phyloP scores from a whole-genome alignment of 2,329 filamentous ascomycete genomes.

The Fusarium marasasianum region DNA sequence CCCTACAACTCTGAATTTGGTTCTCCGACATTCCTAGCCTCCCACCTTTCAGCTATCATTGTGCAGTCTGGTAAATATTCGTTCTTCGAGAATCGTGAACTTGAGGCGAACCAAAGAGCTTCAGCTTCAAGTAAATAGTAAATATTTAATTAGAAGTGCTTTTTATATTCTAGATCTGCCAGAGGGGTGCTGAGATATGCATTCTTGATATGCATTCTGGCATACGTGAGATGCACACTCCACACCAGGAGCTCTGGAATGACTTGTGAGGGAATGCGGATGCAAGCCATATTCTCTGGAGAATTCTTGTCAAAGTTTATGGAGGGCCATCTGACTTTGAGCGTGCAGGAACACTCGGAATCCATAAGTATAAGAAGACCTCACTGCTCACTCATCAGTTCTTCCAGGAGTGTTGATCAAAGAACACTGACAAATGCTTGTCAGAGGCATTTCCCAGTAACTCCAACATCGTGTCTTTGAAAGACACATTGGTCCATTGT shows the following conservation, averaged over 20 bases:
- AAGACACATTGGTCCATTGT: background rate
- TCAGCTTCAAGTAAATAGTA: background rate
- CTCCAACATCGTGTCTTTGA: background rate
- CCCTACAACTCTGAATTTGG: slow-evolving; percentile 15
- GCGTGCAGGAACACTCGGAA: background rate
- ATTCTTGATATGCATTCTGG: slow-evolving; percentile 28
- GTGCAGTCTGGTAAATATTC: background rate
- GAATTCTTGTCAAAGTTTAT: slow-evolving; percentile 36
- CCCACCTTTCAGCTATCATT: background rate
- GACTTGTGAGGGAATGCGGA: slow-evolving; percentile 33
- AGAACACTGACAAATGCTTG: background rate
- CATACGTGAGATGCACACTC: slow-evolving; percentile 31
- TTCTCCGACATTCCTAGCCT: slow-evolving; percentile 19
- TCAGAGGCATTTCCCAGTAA: no score
- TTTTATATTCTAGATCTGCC: background rate
- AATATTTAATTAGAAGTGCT: background rate
- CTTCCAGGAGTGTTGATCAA: background rate
- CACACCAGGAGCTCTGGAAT: slow-evolving; percentile 33
- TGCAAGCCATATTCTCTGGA: slow-evolving; percentile 34
- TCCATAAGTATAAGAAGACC: slow-evolving; percentile 27
- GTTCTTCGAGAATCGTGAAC: background rate
- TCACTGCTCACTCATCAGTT: background rate
- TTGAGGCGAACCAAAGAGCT: background rate
- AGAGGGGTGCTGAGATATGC: slow-evolving; percentile 22
- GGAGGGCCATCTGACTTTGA: slow-evolving; percentile 25